A percentile compares a stretch with the other conserved stretches of the same genome.
Conservation (phyloP, 2,329 filamentous ascomycete genomes). For the Onygenales sp. region DNA sequence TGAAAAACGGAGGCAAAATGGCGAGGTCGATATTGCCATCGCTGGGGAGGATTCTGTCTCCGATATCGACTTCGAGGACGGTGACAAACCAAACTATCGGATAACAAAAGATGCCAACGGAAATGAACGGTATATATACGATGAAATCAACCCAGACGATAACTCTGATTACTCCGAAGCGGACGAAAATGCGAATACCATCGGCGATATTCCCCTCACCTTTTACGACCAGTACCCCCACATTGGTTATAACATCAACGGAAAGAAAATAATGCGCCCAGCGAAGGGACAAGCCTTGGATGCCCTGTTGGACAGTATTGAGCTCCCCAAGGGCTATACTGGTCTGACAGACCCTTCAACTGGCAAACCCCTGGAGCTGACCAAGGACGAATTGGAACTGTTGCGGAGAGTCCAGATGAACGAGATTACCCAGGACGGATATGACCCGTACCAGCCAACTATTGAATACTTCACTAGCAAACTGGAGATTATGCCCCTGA, state of each 20-base stretch:
- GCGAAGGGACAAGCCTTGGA: constrained; percentile 90
- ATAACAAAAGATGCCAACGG: constrained; percentile 79
- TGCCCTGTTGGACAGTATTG: constrained; percentile 88
- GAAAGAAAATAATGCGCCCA: constrained; percentile 93
- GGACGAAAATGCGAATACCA: constrained; percentile 72
- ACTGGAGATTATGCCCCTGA: constrained; percentile 88
- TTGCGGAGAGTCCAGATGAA: constrained; percentile 82
- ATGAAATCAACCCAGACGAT: constrained; percentile 88
- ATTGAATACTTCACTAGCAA: constrained; percentile 90
- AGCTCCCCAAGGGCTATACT: constrained; percentile 94
- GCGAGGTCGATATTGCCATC: constrained; percentile 8
- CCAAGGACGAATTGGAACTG: constrained; percentile 77
- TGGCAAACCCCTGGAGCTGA: constrained; percentile 83
- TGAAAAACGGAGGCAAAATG: constrained; percentile 23
- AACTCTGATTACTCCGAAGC: constrained; percentile 92
- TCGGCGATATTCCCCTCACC: constrained; percentile 84
- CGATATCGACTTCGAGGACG: constrained; percentile 23
- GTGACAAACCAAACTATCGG: constrained; percentile 45
- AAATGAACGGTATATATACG: constrained; percentile 80
- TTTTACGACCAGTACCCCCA: constrained; percentile 98
- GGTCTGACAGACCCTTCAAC: constrained; percentile 89
- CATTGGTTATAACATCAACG: constrained; percentile 98
- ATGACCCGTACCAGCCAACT: constrained; percentile 88
- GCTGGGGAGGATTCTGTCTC: constrained; percentile 20
- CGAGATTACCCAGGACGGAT: constrained; percentile 76